These are phyloP conservation scores for Candida tallmaniae DNA, from an alignment of 805 yeast genomes.

Conservation along the genomic window DNA sequence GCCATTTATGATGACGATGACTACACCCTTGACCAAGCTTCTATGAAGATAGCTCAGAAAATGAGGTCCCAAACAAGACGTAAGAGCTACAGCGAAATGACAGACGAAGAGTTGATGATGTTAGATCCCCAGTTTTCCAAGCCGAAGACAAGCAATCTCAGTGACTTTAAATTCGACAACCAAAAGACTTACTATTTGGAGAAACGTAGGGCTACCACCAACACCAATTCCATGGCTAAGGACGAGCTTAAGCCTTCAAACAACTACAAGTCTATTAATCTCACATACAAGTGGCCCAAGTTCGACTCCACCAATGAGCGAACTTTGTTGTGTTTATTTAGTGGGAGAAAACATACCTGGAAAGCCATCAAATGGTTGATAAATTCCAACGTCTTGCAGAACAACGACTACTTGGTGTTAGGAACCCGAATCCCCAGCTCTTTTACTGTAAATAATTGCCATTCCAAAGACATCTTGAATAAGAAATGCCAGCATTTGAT, in stretches of 20 bases:
- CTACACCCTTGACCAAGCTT: background rate
- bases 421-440: background rate
- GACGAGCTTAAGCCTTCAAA: constrained; percentile 21
- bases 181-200: constrained; percentile 27
- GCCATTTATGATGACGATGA: constrained; percentile 1
- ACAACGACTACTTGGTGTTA: constrained; percentile 38
- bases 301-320: constrained; percentile 14
- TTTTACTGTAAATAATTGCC: background rate
- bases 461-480: constrained; percentile 10
- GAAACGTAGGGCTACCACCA: constrained; percentile 10
- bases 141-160: constrained; percentile 35
- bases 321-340: constrained; percentile 33
- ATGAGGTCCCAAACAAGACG: constrained; percentile 12
- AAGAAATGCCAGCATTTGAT: constrained; percentile 24
- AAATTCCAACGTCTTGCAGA: constrained; percentile 20
- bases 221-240: constrained; percentile 18
- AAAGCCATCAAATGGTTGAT: constrained; percentile 36
- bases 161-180: constrained; percentile 42
- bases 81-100: constrained; percentile 48
- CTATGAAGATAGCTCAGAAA: background rate
- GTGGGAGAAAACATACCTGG: constrained; percentile 44
- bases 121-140: constrained; percentile 48
- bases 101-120: constrained; percentile 50
- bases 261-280: constrained; percentile 35
- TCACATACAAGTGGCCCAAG: constrained; percentile 42